Percentiles rank a stretch among this genome's conserved stretches.
Evolutionary conservation across 805 yeast genomes (phyloP).

Genomic region (Sugiyamaella boreocaroliniensis): DNA sequence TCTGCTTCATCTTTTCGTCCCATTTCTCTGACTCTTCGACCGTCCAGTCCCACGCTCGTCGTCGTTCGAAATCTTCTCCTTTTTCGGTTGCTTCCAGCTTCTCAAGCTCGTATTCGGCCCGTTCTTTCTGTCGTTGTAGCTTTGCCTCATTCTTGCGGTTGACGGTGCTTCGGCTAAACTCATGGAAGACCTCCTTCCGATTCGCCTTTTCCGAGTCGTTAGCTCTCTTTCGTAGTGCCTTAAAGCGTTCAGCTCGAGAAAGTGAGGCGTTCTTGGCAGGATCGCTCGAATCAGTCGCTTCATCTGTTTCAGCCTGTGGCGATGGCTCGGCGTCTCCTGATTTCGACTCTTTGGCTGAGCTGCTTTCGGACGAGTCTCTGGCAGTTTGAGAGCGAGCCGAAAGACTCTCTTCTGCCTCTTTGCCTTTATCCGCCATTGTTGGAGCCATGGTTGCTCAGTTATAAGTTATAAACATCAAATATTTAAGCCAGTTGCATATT

Average conservation of each 20-base stretch:
- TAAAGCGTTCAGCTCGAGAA: slow-evolving; percentile 25
- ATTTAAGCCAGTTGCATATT: too few relatives aligned
- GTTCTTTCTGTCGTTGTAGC: slow-evolving; percentile 30
- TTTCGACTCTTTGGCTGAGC: too few relatives aligned
- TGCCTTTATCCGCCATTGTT: too few relatives aligned
- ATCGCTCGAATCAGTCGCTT: neutral
- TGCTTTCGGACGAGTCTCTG: too few relatives aligned
- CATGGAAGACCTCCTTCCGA: slow-evolving; percentile 35
- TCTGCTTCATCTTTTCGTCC: slow-evolving; percentile 38
- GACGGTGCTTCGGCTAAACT: slow-evolving; percentile 26
- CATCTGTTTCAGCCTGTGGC: neutral
- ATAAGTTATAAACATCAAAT: too few relatives aligned
- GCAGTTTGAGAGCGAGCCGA: too few relatives aligned
- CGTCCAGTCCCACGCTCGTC: slow-evolving; percentile 48
- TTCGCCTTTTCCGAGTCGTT: slow-evolving; percentile 30
- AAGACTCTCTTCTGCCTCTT: too few relatives aligned
- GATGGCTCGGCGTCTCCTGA: neutral
- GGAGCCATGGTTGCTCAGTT: too few relatives aligned
- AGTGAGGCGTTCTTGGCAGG: neutral
- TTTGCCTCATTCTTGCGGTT: slow-evolving; percentile 26
- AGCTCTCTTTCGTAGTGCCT: slow-evolving; percentile 27
- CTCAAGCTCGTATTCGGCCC: slow-evolving; percentile 37
- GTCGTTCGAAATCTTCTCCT: slow-evolving; percentile 39
- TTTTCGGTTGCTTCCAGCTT: slow-evolving; percentile 32
- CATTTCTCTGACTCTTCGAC: slow-evolving; percentile 61